Percentiles rank a stretch among this genome's conserved stretches.
phyloP scores from a whole-genome alignment of 2,329 filamentous ascomycete genomes.

The Aspergillus chevalieri region DNA sequence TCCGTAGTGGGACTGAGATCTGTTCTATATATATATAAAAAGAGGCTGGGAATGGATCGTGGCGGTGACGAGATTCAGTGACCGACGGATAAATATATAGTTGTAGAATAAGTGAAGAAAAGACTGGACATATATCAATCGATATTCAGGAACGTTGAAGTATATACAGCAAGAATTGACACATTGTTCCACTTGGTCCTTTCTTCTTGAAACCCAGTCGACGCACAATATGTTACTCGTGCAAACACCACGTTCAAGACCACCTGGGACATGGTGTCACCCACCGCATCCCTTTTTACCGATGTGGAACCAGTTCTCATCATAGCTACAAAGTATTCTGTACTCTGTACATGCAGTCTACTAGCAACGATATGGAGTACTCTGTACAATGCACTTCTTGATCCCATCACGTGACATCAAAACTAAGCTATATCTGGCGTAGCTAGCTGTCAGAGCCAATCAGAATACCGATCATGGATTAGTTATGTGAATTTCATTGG shows the following conservation, averaged over 20 bases:
- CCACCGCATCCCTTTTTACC: too few relatives aligned
- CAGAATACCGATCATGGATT: not conserved
- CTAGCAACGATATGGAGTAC: not conserved
- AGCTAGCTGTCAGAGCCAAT: not conserved
- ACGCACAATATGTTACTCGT: not conserved
- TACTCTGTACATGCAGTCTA: not conserved
- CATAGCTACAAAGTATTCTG: not conserved
- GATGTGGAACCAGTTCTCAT: too few relatives aligned
- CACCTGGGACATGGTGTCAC: too few relatives aligned
- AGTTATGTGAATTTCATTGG: not conserved
- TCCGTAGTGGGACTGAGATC: not conserved
- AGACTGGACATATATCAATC: not conserved
- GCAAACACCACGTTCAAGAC: not conserved
- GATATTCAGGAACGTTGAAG: too few relatives aligned
- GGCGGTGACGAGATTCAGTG: not conserved
- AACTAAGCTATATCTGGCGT: not conserved
- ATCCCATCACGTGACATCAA: not conserved
- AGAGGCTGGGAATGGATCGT: not conserved
- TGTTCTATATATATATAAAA: not conserved
- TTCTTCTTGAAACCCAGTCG: not conserved
- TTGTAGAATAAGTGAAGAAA: not conserved
- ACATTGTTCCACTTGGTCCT: not conserved
- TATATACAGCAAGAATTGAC: not conserved
- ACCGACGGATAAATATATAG: not conserved
- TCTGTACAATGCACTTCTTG: not conserved